A percentile compares a stretch with the other conserved stretches of the same genome.
Conservation (phyloP, 1,284 basidiomycete species). For the Mycena citricolor region DNA sequence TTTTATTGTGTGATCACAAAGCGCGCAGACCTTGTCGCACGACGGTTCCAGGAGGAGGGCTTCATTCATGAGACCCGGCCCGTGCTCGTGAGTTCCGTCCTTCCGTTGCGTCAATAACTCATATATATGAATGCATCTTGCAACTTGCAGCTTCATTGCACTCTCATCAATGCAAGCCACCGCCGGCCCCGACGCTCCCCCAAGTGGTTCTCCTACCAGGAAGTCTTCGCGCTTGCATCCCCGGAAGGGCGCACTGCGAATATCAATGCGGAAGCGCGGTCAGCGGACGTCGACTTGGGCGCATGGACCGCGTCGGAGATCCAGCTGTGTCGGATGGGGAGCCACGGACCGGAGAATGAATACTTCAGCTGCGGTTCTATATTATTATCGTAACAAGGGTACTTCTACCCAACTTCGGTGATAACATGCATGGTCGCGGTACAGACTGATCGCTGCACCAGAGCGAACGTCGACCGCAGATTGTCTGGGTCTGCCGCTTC, state of each 20-base stretch:
- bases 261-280: conserved; percentile 5
- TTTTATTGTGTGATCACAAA: neutral
- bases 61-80: conserved; percentile 53
- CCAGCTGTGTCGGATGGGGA: conserved; percentile 64
- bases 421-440: too few relatives aligned
- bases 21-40: conserved; percentile 43
- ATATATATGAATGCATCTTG: neutral
- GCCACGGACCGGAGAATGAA: conserved; percentile 51
- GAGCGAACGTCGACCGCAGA: too few relatives aligned
- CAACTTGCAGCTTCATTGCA: conserved; percentile 75
- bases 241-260: conserved; percentile 10
- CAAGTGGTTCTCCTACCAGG: conserved; percentile 47
- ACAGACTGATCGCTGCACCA: too few relatives aligned
- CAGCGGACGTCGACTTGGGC: conserved; percentile 42
- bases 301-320: conserved; percentile 48
- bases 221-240: conserved; percentile 35
- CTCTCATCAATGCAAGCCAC: conserved; percentile 60
- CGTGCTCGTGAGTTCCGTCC: conserved; percentile 51
- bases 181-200: conserved; percentile 43
- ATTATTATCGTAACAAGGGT: too few relatives aligned
- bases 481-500: too few relatives aligned
- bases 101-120: neutral
- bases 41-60: conserved; percentile 49
- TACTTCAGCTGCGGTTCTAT: conserved; percentile 46
- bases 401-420: too few relatives aligned